Evolutionary conservation across 169 alveolate species (phyloP), one percentile per base, ranked within the genome.

Genomic region (Plasmodium billcollinsi): DNA sequence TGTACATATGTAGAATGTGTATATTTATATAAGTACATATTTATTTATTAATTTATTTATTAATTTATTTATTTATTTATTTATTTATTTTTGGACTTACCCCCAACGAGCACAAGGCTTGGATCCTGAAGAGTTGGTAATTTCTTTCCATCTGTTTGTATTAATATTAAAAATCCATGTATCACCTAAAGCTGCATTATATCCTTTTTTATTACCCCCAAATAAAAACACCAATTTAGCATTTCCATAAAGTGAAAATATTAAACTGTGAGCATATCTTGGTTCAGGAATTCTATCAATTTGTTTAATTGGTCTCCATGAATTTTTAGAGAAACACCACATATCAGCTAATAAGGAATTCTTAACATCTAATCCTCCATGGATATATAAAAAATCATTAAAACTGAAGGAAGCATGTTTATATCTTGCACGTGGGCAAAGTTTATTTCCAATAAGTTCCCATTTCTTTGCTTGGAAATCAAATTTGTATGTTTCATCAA

Each of bases 41-140:
- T 11, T 56, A 6, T 9, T 9, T 54, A n/a, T 54, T 9, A 12
- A n/a, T 39, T 26, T 39, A 12, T n/a, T 24, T 74, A 2, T 0
- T 56, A n/a, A n/a, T n/a, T 49, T 15, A 9, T 20, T 21, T 49
- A 20, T 47, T 63, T 66, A 9, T 33, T 1, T 56, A 56, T 15
- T 11, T 56, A 6, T 26, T 26, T 26, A 26, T 26, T 26, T 26
- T 76, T 33, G 5, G 47, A n/a, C 7, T 76, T 63, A 80, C 90
- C 71, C 92, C 92, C 92, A 85, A 71, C 92, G 88, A 47, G 88
- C 75, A 24, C 92, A 66, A 63, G 92, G 92, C 11, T 70, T 85
- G 9, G 74, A 39, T 29, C 92, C 92, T 3, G 92, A 15, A 33
- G 29, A 8, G 0, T 72, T 21, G 47, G 69, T 39, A 18, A 85